Evolutionary conservation across 495 filamentous ascomycete genomes (phyloP).

Genomic region (Elaphomyces granulatus): DNA sequence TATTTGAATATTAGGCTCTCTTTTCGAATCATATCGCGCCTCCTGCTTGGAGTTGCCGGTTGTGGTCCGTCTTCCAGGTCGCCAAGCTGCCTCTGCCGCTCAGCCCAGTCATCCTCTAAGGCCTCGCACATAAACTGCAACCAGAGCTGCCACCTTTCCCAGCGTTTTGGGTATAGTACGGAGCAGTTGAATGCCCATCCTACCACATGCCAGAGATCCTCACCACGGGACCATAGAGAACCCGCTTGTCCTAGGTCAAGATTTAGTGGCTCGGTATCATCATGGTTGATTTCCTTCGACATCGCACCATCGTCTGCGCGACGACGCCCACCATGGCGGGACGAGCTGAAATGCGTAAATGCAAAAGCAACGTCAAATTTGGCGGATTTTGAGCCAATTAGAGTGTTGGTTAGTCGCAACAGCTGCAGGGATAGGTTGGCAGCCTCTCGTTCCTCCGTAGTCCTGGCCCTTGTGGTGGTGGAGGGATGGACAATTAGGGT

Average conservation of each 20-base stretch:
- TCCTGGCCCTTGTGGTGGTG: conserved; percentile 47
- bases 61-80: conserved; percentile 13
- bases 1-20: conserved; percentile 44
- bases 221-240: conserved; percentile 54
- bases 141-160: conserved; percentile 75
- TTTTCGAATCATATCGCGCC: conserved; percentile 19
- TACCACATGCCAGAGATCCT: conserved; percentile 78
- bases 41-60: conserved; percentile 4
- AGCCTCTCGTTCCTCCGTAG: conserved; percentile 35
- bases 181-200: conserved; percentile 95
- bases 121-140: conserved; percentile 66
- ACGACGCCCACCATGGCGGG: conserved; percentile 22
- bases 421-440: conserved; percentile 41
- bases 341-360: conserved; percentile 29
- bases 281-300: conserved; percentile 8
- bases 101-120: conserved; percentile 59
- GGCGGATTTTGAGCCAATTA: conserved; percentile 37
- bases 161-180: conserved; percentile 49
- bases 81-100: conserved; percentile 29
- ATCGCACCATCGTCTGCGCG: conserved; percentile 12
- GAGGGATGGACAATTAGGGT: conserved; percentile 58
- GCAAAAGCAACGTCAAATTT: conserved; percentile 38
- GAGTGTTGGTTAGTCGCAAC: conserved; percentile 39
- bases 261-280: conserved; percentile 29
- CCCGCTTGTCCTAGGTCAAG: conserved; percentile 45